Conservation (phyloP, 257 asterid genomes). For the Solanum acaule region DNA sequence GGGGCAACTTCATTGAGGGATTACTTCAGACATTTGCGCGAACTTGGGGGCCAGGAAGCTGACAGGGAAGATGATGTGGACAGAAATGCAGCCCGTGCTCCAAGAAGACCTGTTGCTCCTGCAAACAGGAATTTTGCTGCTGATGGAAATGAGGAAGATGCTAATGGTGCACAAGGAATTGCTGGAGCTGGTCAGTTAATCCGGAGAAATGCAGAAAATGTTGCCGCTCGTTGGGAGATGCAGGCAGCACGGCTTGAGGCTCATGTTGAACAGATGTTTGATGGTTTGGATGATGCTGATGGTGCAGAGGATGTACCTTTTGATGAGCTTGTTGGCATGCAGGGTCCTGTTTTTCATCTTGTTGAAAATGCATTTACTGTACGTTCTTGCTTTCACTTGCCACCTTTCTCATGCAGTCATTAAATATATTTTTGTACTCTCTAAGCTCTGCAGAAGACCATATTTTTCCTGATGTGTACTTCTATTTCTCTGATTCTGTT, state of each 20-base stretch:
- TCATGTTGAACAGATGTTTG: conserved; percentile 98
- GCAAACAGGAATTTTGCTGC: conserved; percentile 63
- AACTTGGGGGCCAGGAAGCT: conserved; percentile 94
- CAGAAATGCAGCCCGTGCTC: conserved; percentile 90
- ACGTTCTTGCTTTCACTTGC: conserved; percentile 16
- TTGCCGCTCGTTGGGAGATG: conserved; percentile 93
- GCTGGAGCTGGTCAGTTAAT: conserved; percentile 92
- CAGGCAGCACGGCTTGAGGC: conserved; percentile 98
- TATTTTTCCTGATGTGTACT: neutral
- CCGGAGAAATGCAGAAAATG: conserved; percentile 92
- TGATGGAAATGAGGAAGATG: conserved; percentile 85
- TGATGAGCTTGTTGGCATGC: conserved; percentile 99
- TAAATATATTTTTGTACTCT: neutral
- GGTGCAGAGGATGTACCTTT: conserved; percentile 99
- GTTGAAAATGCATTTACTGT: conserved; percentile 97
- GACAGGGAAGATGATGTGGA: conserved; percentile 92
- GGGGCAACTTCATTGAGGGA: conserved; percentile 99
- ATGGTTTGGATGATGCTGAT: conserved; percentile 98
- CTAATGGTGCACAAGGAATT: conserved; percentile 72
- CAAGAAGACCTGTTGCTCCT: conserved; percentile 73
- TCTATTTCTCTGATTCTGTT: neutral
- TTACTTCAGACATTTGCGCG: conserved; percentile 85
- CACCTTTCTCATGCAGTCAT: neutral
- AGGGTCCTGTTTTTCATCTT: conserved; percentile 97
- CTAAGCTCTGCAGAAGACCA: neutral